Evolutionary conservation across 352 stramenopile species (phyloP), one percentile per base, ranked within the genome.

Genomic region (Phytophthora constricta): DNA sequence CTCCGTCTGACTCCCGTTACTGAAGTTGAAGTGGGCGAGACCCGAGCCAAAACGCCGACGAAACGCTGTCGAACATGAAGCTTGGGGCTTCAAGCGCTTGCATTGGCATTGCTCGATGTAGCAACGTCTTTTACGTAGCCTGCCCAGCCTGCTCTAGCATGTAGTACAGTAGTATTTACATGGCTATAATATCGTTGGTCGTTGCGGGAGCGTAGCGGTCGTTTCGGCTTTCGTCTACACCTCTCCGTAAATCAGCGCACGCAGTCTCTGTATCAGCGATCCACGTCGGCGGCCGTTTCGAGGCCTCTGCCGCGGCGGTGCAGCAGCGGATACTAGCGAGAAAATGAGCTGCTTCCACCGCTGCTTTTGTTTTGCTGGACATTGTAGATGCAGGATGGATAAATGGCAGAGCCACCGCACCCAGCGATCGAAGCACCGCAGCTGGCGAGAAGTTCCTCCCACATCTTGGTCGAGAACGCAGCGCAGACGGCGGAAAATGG

Each of bases 21-120:
- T 42, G 34, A 42, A 42, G 34, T 42, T 42, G 34, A 42, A 42
- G 34, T 42, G 34, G n/a, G n/a, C 34, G 34, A 42, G 31, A 39
- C 31, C 31, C 7, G n/a, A 13, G 34, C 11, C 34, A 13, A 42
- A 42, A 16, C 34, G 10, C 10, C 34, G n/a, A n/a, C n/a, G n/a
- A n/a, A n/a, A n/a, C n/a, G n/a, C n/a, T 16, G 4, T 42, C 34
- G 34, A 42, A 42, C 34, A 42, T 19, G 11, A 42, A 42, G 34
- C 34, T 19, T 42, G 11, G 34, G 34, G n/a, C n/a, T n/a, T n/a
- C n/a, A n/a, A n/a, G n/a, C n/a, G n/a, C n/a, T n/a, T n/a, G n/a
- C n/a, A n/a, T n/a, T n/a, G n/a, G n/a, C n/a, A n/a, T n/a, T n/a
- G n/a, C n/a, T n/a, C n/a, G n/a, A n/a, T n/a, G n/a, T n/a, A n/a